Percentiles rank a stretch among this genome's conserved stretches.
Conservation (phyloP, 139 green algal genomes). For the Chlorella ohadii region DNA sequence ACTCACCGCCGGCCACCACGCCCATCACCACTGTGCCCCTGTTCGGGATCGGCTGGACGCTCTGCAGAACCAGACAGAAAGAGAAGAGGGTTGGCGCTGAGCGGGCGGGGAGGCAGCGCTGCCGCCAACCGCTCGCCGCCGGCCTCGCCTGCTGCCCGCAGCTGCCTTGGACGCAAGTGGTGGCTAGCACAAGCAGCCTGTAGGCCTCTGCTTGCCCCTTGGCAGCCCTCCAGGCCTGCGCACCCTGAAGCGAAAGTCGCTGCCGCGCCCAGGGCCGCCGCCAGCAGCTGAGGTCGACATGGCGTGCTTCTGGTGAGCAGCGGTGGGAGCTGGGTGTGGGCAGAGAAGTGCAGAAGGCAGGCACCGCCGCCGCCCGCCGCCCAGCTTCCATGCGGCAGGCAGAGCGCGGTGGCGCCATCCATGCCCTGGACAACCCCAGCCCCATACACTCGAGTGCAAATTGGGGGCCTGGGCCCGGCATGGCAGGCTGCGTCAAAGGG, state of each 20-base stretch:
- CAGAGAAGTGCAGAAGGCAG: background rate
- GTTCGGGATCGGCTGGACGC: background rate
- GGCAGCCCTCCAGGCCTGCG: background rate
- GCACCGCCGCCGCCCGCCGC: background rate
- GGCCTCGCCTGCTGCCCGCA: background rate
- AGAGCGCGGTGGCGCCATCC: no score
- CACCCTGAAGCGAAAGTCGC: background rate
- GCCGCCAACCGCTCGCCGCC: background rate
- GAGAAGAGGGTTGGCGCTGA: background rate
- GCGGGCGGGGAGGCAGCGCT: background rate
- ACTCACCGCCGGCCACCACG: background rate
- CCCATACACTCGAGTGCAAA: no score
- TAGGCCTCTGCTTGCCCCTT: background rate
- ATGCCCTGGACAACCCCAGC: no score
- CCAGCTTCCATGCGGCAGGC: background rate
- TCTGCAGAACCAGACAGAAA: background rate
- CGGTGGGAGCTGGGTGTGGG: background rate
- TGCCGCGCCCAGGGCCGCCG: background rate
- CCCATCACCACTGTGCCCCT: background rate
- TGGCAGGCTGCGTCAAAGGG: no score
- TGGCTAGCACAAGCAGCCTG: background rate
- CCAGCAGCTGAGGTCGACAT: slow-evolving; percentile 3
- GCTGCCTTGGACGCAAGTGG: background rate
- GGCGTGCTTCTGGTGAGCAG: background rate
- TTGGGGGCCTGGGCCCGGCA: no score